Conservation (phyloP, 305 asterid genomes). For the Fraxinus velutina region DNA sequence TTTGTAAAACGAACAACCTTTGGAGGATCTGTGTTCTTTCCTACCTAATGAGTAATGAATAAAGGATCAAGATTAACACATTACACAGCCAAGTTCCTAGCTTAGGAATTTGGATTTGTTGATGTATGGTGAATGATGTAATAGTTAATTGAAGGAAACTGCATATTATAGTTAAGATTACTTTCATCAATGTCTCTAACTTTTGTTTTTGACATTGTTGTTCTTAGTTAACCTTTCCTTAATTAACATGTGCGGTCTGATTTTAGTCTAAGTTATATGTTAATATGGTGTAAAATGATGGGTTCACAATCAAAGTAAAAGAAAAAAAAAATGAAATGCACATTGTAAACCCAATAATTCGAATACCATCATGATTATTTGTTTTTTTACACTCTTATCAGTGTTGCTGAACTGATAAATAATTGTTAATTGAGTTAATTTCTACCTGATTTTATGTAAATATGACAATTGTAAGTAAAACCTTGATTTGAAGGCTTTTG, state of each 20-base stretch:
- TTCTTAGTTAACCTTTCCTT: not conserved
- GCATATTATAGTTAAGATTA: not conserved
- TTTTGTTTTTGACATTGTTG: not conserved
- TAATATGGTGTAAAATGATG: not conserved
- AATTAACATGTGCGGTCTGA: not conserved
- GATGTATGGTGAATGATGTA: not conserved
- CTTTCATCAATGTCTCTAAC: not conserved
- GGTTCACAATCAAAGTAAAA: not conserved
- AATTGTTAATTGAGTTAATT: too few species aligned
- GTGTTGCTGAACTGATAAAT: not conserved
- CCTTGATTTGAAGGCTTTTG: not conserved
- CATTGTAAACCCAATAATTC: not conserved
- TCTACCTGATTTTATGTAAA: too few species aligned
- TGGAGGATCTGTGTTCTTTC: conserved; percentile 29
- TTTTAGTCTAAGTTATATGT: not conserved
- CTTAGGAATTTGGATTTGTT: not conserved
- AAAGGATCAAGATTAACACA: not conserved
- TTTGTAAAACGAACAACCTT: conserved; percentile 54
- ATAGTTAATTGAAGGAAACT: not conserved
- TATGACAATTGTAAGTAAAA: not conserved
- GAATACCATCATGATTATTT: not conserved
- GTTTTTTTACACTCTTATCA: not conserved
- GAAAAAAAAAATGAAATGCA: not conserved
- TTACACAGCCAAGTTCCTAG: not conserved
- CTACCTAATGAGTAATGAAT: conserved; percentile 16